Evolutionary conservation across 2,329 filamentous ascomycete species (phyloP).

Genomic region (Penicillium verrucosum): DNA sequence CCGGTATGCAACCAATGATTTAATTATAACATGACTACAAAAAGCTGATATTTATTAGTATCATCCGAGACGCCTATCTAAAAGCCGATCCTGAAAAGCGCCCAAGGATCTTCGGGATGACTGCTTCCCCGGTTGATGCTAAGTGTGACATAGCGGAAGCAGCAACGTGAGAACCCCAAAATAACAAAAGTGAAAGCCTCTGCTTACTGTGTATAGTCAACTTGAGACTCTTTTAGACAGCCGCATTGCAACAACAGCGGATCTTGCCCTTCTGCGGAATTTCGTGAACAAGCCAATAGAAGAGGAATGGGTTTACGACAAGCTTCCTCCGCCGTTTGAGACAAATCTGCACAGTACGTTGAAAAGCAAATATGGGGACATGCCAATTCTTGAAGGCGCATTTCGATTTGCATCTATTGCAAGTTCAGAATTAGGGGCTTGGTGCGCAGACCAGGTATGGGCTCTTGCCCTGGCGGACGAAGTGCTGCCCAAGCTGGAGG

Average conservation of each 20-base stretch:
- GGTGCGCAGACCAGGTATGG: conserved; percentile 85
- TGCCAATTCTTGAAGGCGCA: conserved; percentile 53
- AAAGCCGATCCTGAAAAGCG: conserved; percentile 48
- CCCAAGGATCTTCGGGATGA: conserved; percentile 92
- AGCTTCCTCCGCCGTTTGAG: conserved; percentile 51
- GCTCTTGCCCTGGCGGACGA: conserved; percentile 63
- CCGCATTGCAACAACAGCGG: conserved; percentile 73
- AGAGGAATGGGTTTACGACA: conserved; percentile 56
- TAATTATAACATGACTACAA: background rate
- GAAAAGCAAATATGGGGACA: conserved; percentile 50
- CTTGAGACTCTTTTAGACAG: conserved; percentile 76
- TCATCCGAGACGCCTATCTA: conserved; percentile 83
- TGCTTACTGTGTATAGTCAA: conserved; percentile 43
- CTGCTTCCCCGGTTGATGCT: conserved; percentile 87
- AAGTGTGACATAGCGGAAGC: conserved; percentile 69
- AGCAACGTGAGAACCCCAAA: conserved; percentile 46
- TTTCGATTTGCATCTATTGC: conserved; percentile 60
- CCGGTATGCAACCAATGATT: conserved; percentile 40
- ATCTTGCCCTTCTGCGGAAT: conserved; percentile 58
- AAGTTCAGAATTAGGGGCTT: conserved; percentile 68
- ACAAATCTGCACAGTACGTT: conserved; percentile 65
- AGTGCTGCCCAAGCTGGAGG: conserved; percentile 61
- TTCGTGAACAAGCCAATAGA: conserved; percentile 59
- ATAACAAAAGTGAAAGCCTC: background rate
- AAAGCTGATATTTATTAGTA: conserved; percentile 43